Evolutionary conservation across 768 basidiomycete genomes (phyloP), one percentile per base, ranked within the genome.

Genomic region (Porpolomopsis calyptriformis): DNA sequence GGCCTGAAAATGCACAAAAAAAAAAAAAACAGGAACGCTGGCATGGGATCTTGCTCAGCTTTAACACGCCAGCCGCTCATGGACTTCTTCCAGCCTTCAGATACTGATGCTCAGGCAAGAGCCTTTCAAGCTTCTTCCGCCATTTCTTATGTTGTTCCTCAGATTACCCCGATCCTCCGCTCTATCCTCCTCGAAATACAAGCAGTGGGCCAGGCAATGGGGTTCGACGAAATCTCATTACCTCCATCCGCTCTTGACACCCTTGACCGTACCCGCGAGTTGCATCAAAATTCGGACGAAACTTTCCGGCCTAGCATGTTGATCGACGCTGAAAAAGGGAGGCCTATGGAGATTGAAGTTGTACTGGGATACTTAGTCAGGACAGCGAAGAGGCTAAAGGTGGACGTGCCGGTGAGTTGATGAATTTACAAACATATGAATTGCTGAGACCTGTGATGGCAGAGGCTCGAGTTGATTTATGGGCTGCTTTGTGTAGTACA

Each of bases 401-500:
- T 80, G 3, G 57, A 65, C 10, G 57, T 77, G 27, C 78, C 78
- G 24, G 78, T 79, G 53, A 62, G 73, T 59, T n/a, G 9, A 36
- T 18, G 25, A 10, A 12, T 38, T 25, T 40, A 38, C 39, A n/a
- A 31, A 18, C 16, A 22, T 25, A 11, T 18, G 19, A 27, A 26
- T 19, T 34, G 10, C 14, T 49, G 29, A 14, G 9, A 43, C 9
- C 44, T 25, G 23, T 12, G 44, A 49, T 10, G 11, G 7, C 45
- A 80, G 80, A 71, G 77, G n/a, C 67, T 80, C 23, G 77, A 80
- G 57, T 74, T 71, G 40, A 51, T 80, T n/a, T 81, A 81, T 52
- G 72, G 70, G 5, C 60, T 80, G 20, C 56, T 81, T 16, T 58
- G 76, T 24, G 71, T 81, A n/a, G 60, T 80, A 8, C 79, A 81